These are phyloP conservation scores for Hyaloscypha variabilis DNA, from an alignment of 495 filamentous ascomycete genomes.

Conservation along the genomic window DNA sequence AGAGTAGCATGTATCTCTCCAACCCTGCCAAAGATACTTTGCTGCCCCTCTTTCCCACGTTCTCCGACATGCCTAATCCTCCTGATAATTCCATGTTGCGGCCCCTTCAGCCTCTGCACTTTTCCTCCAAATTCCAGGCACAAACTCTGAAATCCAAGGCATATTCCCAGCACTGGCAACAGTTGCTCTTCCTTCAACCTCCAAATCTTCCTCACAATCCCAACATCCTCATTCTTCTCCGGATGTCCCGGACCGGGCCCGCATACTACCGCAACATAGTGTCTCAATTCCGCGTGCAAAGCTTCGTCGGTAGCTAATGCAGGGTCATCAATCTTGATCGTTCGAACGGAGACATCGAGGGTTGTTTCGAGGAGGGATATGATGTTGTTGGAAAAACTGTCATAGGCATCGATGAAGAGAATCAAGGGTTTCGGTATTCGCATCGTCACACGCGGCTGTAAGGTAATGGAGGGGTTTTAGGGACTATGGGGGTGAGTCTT, in stretches of 20 bases:
- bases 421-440: conserved; percentile 42
- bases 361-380: conserved; percentile 71
- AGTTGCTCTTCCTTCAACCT: conserved; percentile 55
- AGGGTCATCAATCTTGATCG: conserved; percentile 68
- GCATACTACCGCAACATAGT: conserved; percentile 75
- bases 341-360: conserved; percentile 65
- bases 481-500: neutral
- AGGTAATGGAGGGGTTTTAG: neutral
- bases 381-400: conserved; percentile 96
- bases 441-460: conserved; percentile 24
- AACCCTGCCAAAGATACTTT: conserved; percentile 51
- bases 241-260: conserved; percentile 80
- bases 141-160: conserved; percentile 89
- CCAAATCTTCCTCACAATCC: conserved; percentile 82
- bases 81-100: conserved; percentile 80
- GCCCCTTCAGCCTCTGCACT: conserved; percentile 63
- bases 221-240: conserved; percentile 64
- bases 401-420: conserved; percentile 91
- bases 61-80: conserved; percentile 54
- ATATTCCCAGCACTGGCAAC: conserved; percentile 84
- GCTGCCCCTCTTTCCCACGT: conserved; percentile 31
- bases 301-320: conserved; percentile 26
- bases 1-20: conserved; percentile 69
- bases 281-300: conserved; percentile 49
- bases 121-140: conserved; percentile 65